These are phyloP conservation scores for Penicillium fuscoglaucum DNA, from an alignment of 2,329 filamentous ascomycete species.

Conservation along the genomic window DNA sequence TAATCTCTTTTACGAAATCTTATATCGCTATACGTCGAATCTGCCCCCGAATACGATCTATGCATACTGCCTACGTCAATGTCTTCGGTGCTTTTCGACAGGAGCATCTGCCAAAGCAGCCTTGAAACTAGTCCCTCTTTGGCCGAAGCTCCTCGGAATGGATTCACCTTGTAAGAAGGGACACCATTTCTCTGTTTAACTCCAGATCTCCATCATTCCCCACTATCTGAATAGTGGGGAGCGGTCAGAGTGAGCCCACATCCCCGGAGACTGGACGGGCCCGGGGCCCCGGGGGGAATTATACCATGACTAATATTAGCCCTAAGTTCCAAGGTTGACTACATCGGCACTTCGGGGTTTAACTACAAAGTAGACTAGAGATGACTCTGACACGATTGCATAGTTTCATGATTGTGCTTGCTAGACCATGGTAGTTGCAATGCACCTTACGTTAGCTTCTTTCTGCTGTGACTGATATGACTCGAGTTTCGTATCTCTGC, in stretches of 20 bases:
- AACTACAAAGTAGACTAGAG: background rate
- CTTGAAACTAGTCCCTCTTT: background rate
- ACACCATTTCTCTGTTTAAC: background rate
- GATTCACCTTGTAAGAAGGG: background rate
- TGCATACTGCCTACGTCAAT: background rate
- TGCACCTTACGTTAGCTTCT: background rate
- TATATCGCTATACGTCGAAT: background rate
- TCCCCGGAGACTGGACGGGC: constrained; percentile 3
- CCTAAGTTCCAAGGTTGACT: background rate
- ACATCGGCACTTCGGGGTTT: background rate
- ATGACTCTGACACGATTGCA: background rate
- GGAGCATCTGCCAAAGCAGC: background rate
- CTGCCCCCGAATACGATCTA: background rate
- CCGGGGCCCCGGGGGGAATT: background rate
- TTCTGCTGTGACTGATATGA: background rate
- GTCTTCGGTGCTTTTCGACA: background rate
- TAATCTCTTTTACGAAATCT: constrained; percentile 5
- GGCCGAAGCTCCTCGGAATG: background rate
- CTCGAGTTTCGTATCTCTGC: background rate
- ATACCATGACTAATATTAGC: constrained; percentile 5
- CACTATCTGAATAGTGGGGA: background rate
- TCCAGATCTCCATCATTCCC: background rate
- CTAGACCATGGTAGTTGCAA: background rate
- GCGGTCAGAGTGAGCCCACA: constrained; percentile 12
- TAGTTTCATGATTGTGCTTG: background rate